A percentile compares a stretch with the other conserved stretches of the same genome.
Evolutionary conservation across 305 asterid genomes (phyloP).

Genomic region (Fraxinus floribunda): DNA sequence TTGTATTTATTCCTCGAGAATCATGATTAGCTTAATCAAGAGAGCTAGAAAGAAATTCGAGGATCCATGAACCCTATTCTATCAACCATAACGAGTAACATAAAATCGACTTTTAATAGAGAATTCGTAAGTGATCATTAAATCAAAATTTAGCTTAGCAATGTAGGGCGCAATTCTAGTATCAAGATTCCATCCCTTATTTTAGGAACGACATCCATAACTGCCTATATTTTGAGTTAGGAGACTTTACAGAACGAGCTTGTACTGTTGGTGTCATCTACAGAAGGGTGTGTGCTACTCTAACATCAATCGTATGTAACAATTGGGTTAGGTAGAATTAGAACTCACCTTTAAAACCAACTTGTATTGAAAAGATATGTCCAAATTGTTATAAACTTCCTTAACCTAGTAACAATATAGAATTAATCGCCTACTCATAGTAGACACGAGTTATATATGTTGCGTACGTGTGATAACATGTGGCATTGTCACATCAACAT

Average conservation of each 20-base stretch:
- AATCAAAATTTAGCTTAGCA: not conserved
- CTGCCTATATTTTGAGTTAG: not conserved
- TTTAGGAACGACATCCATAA: not conserved
- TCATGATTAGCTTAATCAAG: conserved; percentile 1
- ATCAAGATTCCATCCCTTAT: not conserved
- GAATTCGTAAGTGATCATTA: not conserved
- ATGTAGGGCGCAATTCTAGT: not conserved
- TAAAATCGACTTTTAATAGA: not conserved
- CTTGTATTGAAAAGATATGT: not conserved
- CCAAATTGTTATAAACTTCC: not conserved
- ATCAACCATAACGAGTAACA: not conserved
- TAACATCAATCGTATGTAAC: not conserved
- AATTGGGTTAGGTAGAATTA: not conserved
- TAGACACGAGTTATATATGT: too few relatives aligned
- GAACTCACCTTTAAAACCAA: not conserved
- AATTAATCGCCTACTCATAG: not conserved
- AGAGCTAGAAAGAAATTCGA: not conserved
- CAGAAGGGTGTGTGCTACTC: not conserved
- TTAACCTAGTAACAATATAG: too few relatives aligned
- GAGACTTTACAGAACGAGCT: not conserved
- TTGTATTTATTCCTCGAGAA: not conserved
- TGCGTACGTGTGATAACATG: not conserved
- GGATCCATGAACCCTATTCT: not conserved
- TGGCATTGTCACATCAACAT: too few relatives aligned
- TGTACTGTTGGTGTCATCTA: not conserved